These are phyloP conservation scores for Wallacemonas sp. DNA, from an alignment of 208 protist genomes.

Conservation along the genomic window DNA sequence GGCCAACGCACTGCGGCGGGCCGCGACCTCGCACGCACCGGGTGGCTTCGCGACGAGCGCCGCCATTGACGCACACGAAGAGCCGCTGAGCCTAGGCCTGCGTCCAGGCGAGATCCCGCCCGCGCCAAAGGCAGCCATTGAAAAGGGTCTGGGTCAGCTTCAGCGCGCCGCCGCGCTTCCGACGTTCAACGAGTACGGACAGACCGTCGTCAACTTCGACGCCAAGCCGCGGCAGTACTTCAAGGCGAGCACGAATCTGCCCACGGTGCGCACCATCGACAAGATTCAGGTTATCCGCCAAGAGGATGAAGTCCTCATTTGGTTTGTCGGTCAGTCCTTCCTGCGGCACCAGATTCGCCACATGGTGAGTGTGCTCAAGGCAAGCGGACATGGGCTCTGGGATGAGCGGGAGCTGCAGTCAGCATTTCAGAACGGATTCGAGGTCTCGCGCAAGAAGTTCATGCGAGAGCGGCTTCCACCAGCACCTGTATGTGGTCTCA, in stretches of 20 bases:
- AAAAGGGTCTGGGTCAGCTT: constrained; percentile 63
- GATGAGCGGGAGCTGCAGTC: constrained; percentile 80
- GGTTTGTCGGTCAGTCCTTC: constrained; percentile 86
- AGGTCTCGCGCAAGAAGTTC: constrained; percentile 73
- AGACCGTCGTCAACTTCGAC: constrained; percentile 59
- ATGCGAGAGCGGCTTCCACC: constrained; percentile 66
- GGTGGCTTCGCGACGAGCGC: constrained; percentile 2
- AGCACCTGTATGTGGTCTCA: constrained; percentile 79
- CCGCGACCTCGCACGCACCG: constrained; percentile 22
- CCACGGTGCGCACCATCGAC: constrained; percentile 83
- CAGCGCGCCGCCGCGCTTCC: constrained; percentile 72
- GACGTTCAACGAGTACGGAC: constrained; percentile 85
- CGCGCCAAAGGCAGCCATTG: constrained; percentile 61
- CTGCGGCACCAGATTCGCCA: constrained; percentile 88
- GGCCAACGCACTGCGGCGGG: constrained; percentile 74
- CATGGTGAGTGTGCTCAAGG: constrained; percentile 86
- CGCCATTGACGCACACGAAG: constrained; percentile 47
- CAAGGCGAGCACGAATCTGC: constrained; percentile 70
- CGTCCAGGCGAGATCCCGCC: constrained; percentile 25
- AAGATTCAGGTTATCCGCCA: constrained; percentile 81
- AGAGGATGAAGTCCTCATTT: constrained; percentile 87
- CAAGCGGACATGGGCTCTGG: constrained; percentile 76
- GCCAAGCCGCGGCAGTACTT: constrained; percentile 69
- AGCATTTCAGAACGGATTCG: constrained; percentile 70
- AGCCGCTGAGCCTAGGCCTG: constrained; percentile 35